These are phyloP conservation scores for Geranium rotundifolium DNA, from an alignment of 345 rosid genomes.

Conservation along the genomic window DNA sequence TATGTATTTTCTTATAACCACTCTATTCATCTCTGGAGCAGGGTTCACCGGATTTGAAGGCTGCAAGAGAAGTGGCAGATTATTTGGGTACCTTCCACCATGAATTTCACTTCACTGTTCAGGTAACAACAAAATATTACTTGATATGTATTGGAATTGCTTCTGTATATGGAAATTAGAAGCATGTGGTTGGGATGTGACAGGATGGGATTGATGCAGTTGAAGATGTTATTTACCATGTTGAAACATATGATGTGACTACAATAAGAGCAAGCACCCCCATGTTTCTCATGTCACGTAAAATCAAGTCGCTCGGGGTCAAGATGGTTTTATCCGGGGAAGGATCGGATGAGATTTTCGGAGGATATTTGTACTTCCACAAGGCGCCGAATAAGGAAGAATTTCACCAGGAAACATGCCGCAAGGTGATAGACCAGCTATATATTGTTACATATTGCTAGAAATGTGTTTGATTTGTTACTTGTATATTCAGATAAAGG, in stretches of 20 bases:
- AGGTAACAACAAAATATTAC: constrained; percentile 21
- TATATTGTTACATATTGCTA: too few species aligned
- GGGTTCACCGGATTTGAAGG: constrained; percentile 87
- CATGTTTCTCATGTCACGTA: constrained; percentile 83
- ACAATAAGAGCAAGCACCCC: constrained; percentile 89
- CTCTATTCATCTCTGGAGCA: constrained; percentile 14
- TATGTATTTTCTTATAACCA: background rate
- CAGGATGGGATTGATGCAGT: constrained; percentile 93
- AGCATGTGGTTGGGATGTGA: background rate
- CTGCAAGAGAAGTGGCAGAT: constrained; percentile 77
- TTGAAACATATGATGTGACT: constrained; percentile 85
- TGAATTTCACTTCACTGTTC: constrained; percentile 86
- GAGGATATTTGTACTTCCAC: constrained; percentile 92
- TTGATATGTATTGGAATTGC: too few species aligned
- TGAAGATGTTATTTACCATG: constrained; percentile 84
- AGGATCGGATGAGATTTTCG: constrained; percentile 87
- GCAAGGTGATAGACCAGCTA: constrained; percentile 37
- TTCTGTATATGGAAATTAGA: background rate
- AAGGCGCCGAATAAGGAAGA: constrained; percentile 90
- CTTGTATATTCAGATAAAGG: constrained; percentile 53
- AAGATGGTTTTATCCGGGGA: constrained; percentile 98
- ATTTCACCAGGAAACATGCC: constrained; percentile 81
- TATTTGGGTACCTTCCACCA: constrained; percentile 85
- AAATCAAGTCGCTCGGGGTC: constrained; percentile 86
- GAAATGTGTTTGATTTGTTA: background rate